phyloP scores from a whole-genome alignment of 805 yeast species.

The Sugiyamaella lignohabitans region DNA sequence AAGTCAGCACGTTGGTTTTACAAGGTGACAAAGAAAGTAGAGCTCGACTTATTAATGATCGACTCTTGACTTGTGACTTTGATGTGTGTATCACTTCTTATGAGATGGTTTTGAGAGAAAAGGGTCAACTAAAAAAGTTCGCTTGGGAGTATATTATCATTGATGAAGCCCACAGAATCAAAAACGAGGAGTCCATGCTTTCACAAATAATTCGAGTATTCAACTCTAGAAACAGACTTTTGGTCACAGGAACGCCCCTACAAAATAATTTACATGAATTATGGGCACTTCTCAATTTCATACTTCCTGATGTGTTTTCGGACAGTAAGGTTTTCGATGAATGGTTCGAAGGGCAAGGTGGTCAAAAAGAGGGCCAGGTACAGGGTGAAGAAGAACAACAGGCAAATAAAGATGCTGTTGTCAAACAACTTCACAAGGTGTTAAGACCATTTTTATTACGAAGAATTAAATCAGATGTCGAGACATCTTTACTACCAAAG shows the following conservation, averaged over 20 bases:
- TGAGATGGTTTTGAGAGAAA: conserved; percentile 90
- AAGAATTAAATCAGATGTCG: conserved; percentile 90
- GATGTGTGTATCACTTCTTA: conserved; percentile 89
- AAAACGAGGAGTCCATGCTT: conserved; percentile 85
- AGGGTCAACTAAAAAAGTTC: conserved; percentile 67
- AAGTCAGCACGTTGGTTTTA: conserved; percentile 73
- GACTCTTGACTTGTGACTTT: conserved; percentile 65
- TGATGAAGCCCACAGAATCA: conserved; percentile 96
- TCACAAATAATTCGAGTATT: conserved; percentile 89
- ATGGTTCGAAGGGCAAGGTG: conserved; percentile 67
- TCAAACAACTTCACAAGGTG: conserved; percentile 82
- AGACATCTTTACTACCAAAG: conserved; percentile 82
- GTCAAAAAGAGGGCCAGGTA: conserved; percentile 76
- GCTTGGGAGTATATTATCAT: conserved; percentile 92
- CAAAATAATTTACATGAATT: conserved; percentile 93
- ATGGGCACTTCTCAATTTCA: conserved; percentile 89
- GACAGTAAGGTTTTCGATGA: conserved; percentile 85
- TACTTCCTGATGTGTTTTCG: conserved; percentile 91
- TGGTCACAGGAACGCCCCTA: conserved; percentile 93
- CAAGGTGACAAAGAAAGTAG: conserved; percentile 90
- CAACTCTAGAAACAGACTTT: conserved; percentile 73
- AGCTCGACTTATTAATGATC: conserved; percentile 47
- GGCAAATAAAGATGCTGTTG: conserved; percentile 84
- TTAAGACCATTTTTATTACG: conserved; percentile 82
- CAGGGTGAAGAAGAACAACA: conserved; percentile 46